Conservation (phyloP, 2,329 filamentous ascomycete species). For the Coniochaeta sp. region DNA sequence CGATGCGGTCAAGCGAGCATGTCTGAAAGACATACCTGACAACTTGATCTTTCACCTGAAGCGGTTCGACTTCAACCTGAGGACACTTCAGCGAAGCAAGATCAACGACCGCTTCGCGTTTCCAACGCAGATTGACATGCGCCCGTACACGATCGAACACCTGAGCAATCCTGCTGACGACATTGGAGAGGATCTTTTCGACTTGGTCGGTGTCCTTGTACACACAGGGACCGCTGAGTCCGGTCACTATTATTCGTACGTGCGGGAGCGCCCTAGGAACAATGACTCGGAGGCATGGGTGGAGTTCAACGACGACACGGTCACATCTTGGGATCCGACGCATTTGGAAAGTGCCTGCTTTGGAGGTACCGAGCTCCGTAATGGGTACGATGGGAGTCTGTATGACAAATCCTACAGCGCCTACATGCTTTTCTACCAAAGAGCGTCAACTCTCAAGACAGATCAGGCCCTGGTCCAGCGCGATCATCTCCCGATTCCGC, state of each 20-base stretch:
- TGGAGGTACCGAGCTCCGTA: slow-evolving; percentile 58
- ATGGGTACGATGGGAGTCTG: slow-evolving; percentile 35
- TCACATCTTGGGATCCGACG: slow-evolving; percentile 66
- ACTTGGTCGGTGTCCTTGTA: slow-evolving; percentile 90
- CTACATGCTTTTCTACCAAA: slow-evolving; percentile 97
- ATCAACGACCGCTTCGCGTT: slow-evolving; percentile 96
- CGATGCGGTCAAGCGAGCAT: slow-evolving; percentile 87
- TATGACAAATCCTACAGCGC: slow-evolving; percentile 75
- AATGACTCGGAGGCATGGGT: slow-evolving; percentile 58
- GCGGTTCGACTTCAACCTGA: slow-evolving; percentile 74
- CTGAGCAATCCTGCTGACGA: slow-evolving; percentile 56
- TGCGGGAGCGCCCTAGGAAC: slow-evolving; percentile 64
- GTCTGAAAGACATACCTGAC: slow-evolving; percentile 85
- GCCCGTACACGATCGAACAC: slow-evolving; percentile 81
- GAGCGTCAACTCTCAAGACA: slow-evolving; percentile 56
- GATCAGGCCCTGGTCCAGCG: slow-evolving; percentile 41
- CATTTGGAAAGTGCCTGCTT: slow-evolving; percentile 73
- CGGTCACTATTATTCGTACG: slow-evolving; percentile 96
- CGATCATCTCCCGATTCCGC: slow-evolving; percentile 26
- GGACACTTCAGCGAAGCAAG: slow-evolving; percentile 74
- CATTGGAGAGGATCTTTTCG: slow-evolving; percentile 68
- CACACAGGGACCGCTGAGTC: slow-evolving; percentile 90
- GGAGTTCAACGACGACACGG: slow-evolving; percentile 89
- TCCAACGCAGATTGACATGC: slow-evolving; percentile 76
- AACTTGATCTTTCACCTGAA: slow-evolving; percentile 95